Percentiles rank a stretch among this genome's conserved stretches.
phyloP scores from a whole-genome alignment of 2,329 filamentous ascomycete genomes.

The Acephala macrosclerotiorum region DNA sequence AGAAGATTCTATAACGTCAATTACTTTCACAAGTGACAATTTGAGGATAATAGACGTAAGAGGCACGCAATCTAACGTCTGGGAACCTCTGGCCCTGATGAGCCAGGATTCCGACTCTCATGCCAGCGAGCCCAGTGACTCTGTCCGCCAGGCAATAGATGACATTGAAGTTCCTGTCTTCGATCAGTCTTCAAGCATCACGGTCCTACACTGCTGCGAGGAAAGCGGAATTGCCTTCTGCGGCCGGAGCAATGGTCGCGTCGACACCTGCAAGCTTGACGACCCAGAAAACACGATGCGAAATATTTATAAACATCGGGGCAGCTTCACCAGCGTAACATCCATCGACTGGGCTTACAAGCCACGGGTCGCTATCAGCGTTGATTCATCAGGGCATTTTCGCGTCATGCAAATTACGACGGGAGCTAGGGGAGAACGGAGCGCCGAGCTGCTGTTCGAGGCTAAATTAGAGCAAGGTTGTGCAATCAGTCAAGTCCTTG shows the following conservation, averaged over 20 bases:
- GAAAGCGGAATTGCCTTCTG: not conserved
- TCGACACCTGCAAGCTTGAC: not conserved
- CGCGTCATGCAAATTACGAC: not conserved
- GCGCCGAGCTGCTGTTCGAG: too few relatives aligned
- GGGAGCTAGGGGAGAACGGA: not conserved
- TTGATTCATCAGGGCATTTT: not conserved
- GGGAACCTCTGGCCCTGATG: not conserved
- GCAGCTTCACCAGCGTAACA: not conserved
- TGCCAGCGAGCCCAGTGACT: not conserved
- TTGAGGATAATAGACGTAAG: not conserved
- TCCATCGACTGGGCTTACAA: not conserved
- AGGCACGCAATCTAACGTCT: not conserved
- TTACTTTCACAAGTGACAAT: not conserved
- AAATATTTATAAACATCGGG: not conserved
- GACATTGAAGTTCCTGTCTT: not conserved
- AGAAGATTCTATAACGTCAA: not conserved
- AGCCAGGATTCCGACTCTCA: not conserved
- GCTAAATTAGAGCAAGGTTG: not conserved
- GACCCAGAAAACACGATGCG: not conserved
- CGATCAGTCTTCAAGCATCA: not conserved
- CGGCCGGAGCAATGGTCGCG: not conserved
- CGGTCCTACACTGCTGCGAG: not conserved
- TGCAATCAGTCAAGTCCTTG: not conserved
- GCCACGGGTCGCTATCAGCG: not conserved
- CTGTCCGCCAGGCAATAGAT: not conserved